Evolutionary conservation across 2,329 filamentous ascomycete genomes (phyloP), one percentile per base, ranked within the genome.

Genomic region (Emmonsia crescens): DNA sequence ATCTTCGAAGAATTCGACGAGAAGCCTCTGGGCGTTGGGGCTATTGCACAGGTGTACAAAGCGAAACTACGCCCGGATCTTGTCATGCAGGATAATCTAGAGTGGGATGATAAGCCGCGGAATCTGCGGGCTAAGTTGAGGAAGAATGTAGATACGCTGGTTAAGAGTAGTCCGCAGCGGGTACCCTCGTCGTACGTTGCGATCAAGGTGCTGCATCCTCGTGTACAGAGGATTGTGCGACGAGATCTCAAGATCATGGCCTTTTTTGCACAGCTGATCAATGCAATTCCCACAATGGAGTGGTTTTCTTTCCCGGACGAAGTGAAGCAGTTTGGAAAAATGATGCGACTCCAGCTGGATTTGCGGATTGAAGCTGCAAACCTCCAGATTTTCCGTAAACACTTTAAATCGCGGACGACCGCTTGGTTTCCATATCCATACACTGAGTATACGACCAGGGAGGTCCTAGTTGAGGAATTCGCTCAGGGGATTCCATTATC

Each of bases 361-460:
- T 81, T 99, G 42, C 88, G 94, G 59, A 97, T 97, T 64, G 94
- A 99, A 74, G 88, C 91, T 1, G 88, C 92, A 44, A 99, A 99
- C 69, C 79, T 99, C 2, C 74, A 87, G 27, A 85, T 87, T 16
- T 97, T 99, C 79, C 86, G 94, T 59, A 87, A 88, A 68, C 90
- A 96, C 72, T 99, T 99, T 80, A 89, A 88, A 68, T 83, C 91
- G 62, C 84, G 94, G 52, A 89, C 89, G 1, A 96, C 93, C 0
- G 92, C 91, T n/a, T 96, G 89, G 86, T 99, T 99, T 72, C 94
- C 94, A 1, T 96, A 90, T 69, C 92, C 94, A 0, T 96, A 97
- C 73, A 84, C 87, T 8, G 89, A 94, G 62, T 96, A 95, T 72
- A 96, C 91, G 0, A 96, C 94, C 0, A 86, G 94, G 42, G 89